phyloP scores from a whole-genome alignment of 805 yeast species.

The Lipomyces yamadae region DNA sequence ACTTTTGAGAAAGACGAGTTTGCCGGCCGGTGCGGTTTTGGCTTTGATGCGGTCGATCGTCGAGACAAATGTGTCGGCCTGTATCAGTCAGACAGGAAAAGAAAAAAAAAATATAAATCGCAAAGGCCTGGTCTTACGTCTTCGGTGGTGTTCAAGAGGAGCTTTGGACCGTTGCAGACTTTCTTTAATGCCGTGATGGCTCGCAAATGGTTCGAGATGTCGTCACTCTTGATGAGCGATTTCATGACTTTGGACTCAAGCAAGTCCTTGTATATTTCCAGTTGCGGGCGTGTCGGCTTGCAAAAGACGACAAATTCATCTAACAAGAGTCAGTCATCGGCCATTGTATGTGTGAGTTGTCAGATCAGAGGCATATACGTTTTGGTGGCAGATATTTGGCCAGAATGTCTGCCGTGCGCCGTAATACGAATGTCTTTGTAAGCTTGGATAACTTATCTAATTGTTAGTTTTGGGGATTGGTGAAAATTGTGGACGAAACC shows the following conservation, averaged over 20 bases:
- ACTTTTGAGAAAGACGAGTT: constrained; percentile 62
- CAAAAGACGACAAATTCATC: constrained; percentile 77
- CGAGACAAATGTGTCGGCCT: constrained; percentile 10
- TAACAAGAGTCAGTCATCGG: neutral
- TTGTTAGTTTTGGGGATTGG: neutral
- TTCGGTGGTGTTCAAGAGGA: constrained; percentile 46
- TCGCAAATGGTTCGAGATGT: constrained; percentile 54
- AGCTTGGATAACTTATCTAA: constrained; percentile 53
- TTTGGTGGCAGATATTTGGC: constrained; percentile 68
- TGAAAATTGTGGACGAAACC: too few species aligned
- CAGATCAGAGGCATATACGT: constrained; percentile 37
- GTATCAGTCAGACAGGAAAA: too few species aligned
- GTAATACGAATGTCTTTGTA: constrained; percentile 68
- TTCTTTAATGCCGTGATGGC: constrained; percentile 77
- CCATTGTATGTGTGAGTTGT: neutral
- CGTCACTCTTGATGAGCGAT: constrained; percentile 45
- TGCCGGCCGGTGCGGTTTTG: constrained; percentile 55
- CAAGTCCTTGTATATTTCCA: constrained; percentile 58
- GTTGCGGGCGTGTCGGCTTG: constrained; percentile 70
- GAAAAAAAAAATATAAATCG: too few species aligned
- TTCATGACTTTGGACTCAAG: constrained; percentile 46
- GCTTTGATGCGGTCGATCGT: constrained; percentile 21
- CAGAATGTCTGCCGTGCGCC: constrained; percentile 68
- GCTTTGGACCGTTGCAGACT: constrained; percentile 79
- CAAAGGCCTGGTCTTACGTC: constrained; percentile 9